These are phyloP conservation scores for Dalbergia cultrata DNA, from an alignment of 306 rosid genomes.

Conservation along the genomic window DNA sequence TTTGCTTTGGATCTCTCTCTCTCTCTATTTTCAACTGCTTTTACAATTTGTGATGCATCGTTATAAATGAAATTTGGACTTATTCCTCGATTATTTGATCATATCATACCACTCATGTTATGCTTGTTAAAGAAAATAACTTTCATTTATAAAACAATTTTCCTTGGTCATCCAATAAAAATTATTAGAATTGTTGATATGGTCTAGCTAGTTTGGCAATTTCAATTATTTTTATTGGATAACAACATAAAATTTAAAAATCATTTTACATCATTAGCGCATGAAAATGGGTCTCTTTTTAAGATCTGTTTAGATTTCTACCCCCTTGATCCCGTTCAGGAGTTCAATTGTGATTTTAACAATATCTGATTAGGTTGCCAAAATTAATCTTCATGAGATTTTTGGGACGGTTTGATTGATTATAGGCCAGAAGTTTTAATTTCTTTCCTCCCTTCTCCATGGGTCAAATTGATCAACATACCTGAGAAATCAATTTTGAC, in stretches of 20 bases:
- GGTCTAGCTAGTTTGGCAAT: too few species aligned
- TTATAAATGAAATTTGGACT: background rate
- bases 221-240: too few species aligned
- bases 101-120: background rate
- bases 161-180: too few species aligned
- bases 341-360: background rate
- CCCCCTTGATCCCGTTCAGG: background rate
- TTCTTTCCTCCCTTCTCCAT: background rate
- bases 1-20: slow-evolving; percentile 13
- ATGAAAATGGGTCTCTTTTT: too few species aligned
- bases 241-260: too few species aligned
- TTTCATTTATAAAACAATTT: too few species aligned
- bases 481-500: background rate
- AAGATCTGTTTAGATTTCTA: background rate
- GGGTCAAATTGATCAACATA: background rate
- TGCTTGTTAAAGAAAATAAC: background rate
- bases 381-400: background rate
- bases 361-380: background rate
- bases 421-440: background rate
- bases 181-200: too few species aligned
- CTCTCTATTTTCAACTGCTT: background rate
- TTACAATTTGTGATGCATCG: background rate
- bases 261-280: too few species aligned
- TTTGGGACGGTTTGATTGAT: background rate
- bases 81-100: background rate